Base-by-base conservation (phyloP, 371 early-diverging fungal genomes). In the Vairimorpha necatrix region DNA sequence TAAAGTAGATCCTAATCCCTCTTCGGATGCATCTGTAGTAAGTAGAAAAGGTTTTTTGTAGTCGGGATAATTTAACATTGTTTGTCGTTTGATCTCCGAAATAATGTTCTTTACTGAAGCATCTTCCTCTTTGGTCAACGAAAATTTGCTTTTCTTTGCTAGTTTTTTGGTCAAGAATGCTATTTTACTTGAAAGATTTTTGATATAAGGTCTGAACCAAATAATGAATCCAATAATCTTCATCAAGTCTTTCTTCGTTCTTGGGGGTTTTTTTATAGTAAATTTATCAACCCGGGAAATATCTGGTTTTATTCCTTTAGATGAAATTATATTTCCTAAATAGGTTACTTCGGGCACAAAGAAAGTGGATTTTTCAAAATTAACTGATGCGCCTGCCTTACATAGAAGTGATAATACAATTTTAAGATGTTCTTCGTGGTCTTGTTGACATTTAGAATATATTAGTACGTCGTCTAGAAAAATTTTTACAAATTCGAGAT, bases 321-420 rank as follows among this genome's bases (percentile, higher is more conserved):
- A 33, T 4, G 32, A 54, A n/a, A 74, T 39, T 33, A 58, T 58
- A 13, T 63, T 36, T 3, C 74, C 74, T 22, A 65, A 33, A 39
- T 66, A 74, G 34, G 32, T 74, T 20, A 74, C 67, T 47, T 39
- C 46, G 50, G 4, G 1, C 34, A 36, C 9, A 46, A 47, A 53
- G 36, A 74, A 74, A 30, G 28, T 48, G 30, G 42, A 39, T 67
- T 74, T 74, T 34, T 74, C 58, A 20, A 48, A 56, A 58, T 69
- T 69, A 33, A 69, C 56, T n/a, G 60, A 6, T 30, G 56, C 56
- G 11, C 20, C 20, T 6, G 56, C 56, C 22, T 18, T 20, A 14
- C 9, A 9, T 20, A 54, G 56, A 20, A 26, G 9, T 9, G 7
- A 7, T 16, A 42, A 42, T 16, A 42, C 42, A 11, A 11, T 42